Conservation (phyloP, 345 rosid species). For the Tarenaya hassleriana region DNA sequence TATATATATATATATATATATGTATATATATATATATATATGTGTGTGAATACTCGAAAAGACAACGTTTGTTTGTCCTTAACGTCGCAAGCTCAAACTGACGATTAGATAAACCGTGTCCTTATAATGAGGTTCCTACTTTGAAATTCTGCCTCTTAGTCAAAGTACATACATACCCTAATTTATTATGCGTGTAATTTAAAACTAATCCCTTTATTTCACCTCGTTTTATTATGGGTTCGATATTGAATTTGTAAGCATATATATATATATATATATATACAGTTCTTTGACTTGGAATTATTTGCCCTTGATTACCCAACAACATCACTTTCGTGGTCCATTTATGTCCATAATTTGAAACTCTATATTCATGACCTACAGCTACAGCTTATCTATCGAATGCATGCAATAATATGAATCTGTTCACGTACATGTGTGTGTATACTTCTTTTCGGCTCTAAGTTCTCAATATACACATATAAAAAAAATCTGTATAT, state of each 20-base stretch:
- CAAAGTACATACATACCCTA: constrained; percentile 13
- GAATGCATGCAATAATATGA: background rate
- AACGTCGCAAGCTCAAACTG: constrained; percentile 1
- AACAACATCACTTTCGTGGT: constrained; percentile 13
- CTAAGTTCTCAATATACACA: too few species aligned
- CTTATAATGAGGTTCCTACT: constrained; percentile 21
- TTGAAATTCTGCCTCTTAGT: constrained; percentile 14
- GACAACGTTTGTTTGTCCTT: constrained; percentile 9
- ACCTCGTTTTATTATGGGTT: too few species aligned
- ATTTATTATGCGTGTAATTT: background rate
- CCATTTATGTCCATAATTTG: constrained; percentile 13
- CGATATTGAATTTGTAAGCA: too few species aligned
- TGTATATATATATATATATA: too few species aligned
- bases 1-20: too few species aligned
- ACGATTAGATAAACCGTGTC: constrained; percentile 12
- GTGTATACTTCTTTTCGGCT: too few species aligned
- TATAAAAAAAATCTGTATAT: too few species aligned
- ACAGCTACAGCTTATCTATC: constrained; percentile 8
- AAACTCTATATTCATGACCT: constrained; percentile 1
- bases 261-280: too few species aligned
- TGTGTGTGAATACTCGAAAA: background rate
- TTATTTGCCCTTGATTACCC: background rate
- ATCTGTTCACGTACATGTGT: background rate
- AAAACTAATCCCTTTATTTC: constrained; percentile 8
- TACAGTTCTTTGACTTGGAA: background rate